Percentiles rank a stretch among this genome's conserved stretches.
Conservation (phyloP, 176 grass and related monocot species). For the Puccinellia tenuiflora region DNA sequence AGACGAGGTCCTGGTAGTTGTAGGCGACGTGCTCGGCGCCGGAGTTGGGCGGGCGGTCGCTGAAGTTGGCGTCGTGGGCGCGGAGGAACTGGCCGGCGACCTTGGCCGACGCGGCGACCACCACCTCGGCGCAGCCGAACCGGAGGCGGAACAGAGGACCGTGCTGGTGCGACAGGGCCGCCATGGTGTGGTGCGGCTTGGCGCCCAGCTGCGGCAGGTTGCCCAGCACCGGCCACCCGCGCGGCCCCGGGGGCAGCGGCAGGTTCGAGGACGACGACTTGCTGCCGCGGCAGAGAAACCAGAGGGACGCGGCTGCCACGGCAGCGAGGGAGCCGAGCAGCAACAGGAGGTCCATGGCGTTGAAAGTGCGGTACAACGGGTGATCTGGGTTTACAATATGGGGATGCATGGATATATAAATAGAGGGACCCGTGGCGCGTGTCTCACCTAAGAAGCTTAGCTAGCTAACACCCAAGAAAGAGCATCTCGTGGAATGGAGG, state of each 20-base stretch:
- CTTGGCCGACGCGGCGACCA: conserved; percentile 55
- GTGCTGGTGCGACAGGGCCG: conserved; percentile 26
- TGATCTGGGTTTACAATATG: neutral
- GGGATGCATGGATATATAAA: neutral
- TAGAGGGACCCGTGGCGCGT: neutral
- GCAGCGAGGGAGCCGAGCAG: neutral
- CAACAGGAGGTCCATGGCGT: neutral
- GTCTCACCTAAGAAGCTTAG: neutral
- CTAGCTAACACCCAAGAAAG: neutral
- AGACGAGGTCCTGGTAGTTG: conserved; percentile 87
- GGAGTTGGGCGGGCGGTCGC: conserved; percentile 61
- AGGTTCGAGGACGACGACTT: neutral
- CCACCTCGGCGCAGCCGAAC: conserved; percentile 51
- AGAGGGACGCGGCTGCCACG: neutral
- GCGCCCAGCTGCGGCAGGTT: conserved; percentile 68
- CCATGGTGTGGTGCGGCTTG: conserved; percentile 63
- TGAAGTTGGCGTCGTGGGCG: conserved; percentile 62
- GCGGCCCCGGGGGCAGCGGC: conserved; percentile 49
- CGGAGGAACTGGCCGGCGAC: conserved; percentile 55
- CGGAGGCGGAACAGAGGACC: conserved; percentile 65
- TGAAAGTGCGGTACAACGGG: neutral
- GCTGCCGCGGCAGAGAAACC: neutral
- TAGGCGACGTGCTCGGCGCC: conserved; percentile 80
- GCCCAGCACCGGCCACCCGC: conserved; percentile 74
- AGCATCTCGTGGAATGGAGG: neutral